A percentile compares a stretch with the other conserved stretches of the same genome.
Evolutionary conservation across 306 rosid genomes (phyloP).

Genomic region (Cucurbita ficifolia): DNA sequence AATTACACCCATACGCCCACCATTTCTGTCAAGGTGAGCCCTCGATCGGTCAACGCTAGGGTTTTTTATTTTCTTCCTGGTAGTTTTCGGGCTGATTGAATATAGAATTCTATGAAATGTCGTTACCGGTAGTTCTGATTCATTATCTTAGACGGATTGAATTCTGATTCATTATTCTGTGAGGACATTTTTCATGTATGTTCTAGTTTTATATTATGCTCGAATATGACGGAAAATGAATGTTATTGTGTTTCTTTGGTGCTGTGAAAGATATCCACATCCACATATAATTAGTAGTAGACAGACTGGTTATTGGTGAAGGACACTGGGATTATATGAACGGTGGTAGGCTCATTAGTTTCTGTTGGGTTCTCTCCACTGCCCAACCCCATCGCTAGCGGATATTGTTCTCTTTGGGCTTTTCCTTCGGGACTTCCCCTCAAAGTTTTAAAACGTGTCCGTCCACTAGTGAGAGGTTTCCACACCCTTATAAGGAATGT

Average conservation of each 20-base stretch:
- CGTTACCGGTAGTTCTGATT: background rate
- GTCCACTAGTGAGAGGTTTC: too few relatives aligned
- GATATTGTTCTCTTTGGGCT: too few relatives aligned
- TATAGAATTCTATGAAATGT: too few relatives aligned
- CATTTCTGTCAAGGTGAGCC: constrained; percentile 54
- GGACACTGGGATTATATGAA: background rate
- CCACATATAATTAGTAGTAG: background rate
- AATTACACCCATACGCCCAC: constrained; percentile 33
- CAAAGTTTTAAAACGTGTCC: too few relatives aligned
- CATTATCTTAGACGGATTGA: background rate
- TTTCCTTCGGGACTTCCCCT: too few relatives aligned
- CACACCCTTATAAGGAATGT: too few relatives aligned
- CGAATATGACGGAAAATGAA: background rate
- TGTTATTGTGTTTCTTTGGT: background rate
- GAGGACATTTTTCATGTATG: background rate
- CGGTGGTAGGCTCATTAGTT: background rate
- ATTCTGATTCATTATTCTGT: background rate
- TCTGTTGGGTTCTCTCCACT: background rate
- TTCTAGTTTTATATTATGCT: background rate
- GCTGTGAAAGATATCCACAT: background rate
- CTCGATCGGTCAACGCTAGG: background rate
- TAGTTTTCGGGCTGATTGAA: background rate
- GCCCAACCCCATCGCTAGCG: too few relatives aligned
- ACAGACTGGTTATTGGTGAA: background rate
- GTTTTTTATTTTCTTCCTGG: background rate